Evolutionary conservation across 441 rosid genomes (phyloP).

Genomic region (Pelargonium myrrhifolium): DNA sequence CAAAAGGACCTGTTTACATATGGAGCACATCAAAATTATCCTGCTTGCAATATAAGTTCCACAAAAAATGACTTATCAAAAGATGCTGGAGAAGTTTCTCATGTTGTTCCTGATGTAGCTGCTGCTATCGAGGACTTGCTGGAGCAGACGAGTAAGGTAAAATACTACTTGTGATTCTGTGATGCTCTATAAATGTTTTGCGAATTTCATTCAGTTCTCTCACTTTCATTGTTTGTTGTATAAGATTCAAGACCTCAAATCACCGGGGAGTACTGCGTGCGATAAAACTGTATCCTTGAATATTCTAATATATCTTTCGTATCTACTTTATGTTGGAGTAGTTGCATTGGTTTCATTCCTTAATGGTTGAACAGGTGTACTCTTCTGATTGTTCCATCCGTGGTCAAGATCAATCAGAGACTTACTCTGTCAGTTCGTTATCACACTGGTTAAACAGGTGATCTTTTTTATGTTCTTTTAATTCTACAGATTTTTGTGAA

Average conservation of each 20-base stretch:
- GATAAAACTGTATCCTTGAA: conserved; percentile 64
- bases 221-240: conserved; percentile 23
- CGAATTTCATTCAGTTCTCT: conserved; percentile 20
- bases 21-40: conserved; percentile 29
- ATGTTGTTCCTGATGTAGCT: conserved; percentile 77
- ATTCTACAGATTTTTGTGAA: conserved; percentile 1
- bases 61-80: conserved; percentile 28
- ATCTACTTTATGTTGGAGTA: conserved; percentile 10
- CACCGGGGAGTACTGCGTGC: conserved; percentile 43
- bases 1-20: conserved; percentile 27
- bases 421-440: conserved; percentile 53
- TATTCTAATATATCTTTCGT: conserved; percentile 12
- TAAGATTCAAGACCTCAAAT: conserved; percentile 71
- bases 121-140: conserved; percentile 89
- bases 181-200: conserved; percentile 17
- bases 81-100: conserved; percentile 39
- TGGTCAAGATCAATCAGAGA: conserved; percentile 41
- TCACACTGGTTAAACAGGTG: conserved; percentile 75
- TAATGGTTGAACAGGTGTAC: conserved; percentile 47
- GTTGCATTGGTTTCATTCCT: conserved; percentile 41
- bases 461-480: conserved; percentile 1
- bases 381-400: conserved; percentile 35
- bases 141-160: conserved; percentile 91
- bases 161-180: conserved; percentile 14
- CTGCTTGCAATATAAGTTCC: conserved; percentile 27